Evolutionary conservation across 1,284 basidiomycete genomes (phyloP), one percentile per base, ranked within the genome.

Genomic region (Mrakiaceae sp.): DNA sequence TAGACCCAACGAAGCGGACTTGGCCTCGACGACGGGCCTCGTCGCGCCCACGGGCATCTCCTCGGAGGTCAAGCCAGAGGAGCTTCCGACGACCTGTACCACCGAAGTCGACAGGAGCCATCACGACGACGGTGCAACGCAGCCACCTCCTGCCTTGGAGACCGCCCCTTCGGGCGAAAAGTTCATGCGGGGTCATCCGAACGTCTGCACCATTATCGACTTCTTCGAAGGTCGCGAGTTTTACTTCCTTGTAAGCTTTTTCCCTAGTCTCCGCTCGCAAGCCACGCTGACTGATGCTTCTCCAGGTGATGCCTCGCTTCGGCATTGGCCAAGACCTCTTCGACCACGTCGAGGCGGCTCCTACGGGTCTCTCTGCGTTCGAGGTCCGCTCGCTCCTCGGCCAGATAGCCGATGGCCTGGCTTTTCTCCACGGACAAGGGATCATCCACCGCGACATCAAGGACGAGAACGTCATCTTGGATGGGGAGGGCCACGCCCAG

Each of bases 361-460:
- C 95, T 0, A 82, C 87, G 50, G 96, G 95, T 7, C 82, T 98
- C 6, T 84, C 87, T 0, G 79, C 90, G 0, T 79, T 80, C 69
- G 82, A 87, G 66, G 82, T 94, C 58, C 83, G 92, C 69, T 87
- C 84, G 64, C 91, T 97, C 73, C 81, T 98, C 10, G 91, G 92
- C 14, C 95, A 98, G 76, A 87, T 98, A 48, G 89, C 90, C 43
- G 94, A 97, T 75, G 94, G 92, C 2, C 78, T 97, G 67, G 82
- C 81, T 65, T 98, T 97, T 79, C 79, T 98, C 64, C 95, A 98
- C 75, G 81, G 84, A 27, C 90, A 88, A 72, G 91, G 90, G 65
- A 97, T 81, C 84, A 94, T 98, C 6, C 95, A 98, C 77, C 90
- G 95, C 67, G 96, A 98, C 74, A 86, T 98, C 77, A 98, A 98